Conservation (phyloP, 441 rosid species). For the Bocquillonia castaneifolia region DNA sequence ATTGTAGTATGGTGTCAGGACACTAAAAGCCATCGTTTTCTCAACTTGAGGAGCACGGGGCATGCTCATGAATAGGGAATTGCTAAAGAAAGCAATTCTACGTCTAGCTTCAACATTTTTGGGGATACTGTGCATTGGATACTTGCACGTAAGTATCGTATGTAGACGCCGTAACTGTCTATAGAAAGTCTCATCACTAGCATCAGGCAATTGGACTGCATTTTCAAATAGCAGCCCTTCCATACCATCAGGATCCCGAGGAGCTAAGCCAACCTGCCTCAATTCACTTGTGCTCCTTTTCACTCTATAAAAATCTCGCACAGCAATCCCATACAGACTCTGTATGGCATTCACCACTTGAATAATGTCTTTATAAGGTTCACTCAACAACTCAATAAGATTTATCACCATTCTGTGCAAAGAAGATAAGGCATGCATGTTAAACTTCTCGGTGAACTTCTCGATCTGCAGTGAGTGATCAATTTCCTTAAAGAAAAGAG, state of each 20-base stretch:
- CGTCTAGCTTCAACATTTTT: slow-evolving; percentile 83
- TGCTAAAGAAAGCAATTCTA: slow-evolving; percentile 85
- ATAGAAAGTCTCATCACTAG: slow-evolving; percentile 56
- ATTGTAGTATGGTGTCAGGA: slow-evolving; percentile 81
- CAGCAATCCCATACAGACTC: slow-evolving; percentile 68
- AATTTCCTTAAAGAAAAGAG: slow-evolving; percentile 68
- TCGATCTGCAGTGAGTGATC: slow-evolving; percentile 57
- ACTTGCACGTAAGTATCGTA: slow-evolving; percentile 72
- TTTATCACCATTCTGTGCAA: slow-evolving; percentile 56
- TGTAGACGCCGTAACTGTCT: slow-evolving; percentile 74
- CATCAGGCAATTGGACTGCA: slow-evolving; percentile 60
- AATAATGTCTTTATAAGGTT: slow-evolving; percentile 45
- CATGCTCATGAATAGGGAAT: slow-evolving; percentile 91
- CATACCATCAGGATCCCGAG: slow-evolving; percentile 56
- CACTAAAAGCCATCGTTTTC: slow-evolving; percentile 92
- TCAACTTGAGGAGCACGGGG: slow-evolving; percentile 96
- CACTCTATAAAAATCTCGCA: slow-evolving; percentile 60
- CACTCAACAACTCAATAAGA: slow-evolving; percentile 51
- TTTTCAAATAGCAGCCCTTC: slow-evolving; percentile 59
- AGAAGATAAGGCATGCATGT: slow-evolving; percentile 56
- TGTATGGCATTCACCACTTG: slow-evolving; percentile 74
- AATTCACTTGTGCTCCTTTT: slow-evolving; percentile 55
- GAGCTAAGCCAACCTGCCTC: slow-evolving; percentile 60
- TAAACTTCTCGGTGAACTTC: slow-evolving; percentile 73
- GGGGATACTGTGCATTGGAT: slow-evolving; percentile 77